Evolutionary conservation across 495 filamentous ascomycete genomes (phyloP).

Genomic region (Usnea hakonensis): DNA sequence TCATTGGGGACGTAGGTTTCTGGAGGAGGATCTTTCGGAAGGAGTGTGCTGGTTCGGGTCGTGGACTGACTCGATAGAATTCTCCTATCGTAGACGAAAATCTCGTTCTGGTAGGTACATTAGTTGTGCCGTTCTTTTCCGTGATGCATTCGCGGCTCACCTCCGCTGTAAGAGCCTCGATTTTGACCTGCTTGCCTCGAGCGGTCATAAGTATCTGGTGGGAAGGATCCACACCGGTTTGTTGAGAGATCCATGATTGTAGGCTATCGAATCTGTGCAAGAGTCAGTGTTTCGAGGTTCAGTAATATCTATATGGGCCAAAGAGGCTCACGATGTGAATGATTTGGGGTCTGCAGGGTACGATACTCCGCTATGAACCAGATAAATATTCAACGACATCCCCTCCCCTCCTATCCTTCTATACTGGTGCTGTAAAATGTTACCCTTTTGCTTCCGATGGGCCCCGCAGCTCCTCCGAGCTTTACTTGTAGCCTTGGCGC

Average conservation of each 20-base stretch:
- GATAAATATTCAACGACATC: conserved; percentile 75
- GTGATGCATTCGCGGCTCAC: conserved; percentile 38
- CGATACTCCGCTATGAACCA: conserved; percentile 83
- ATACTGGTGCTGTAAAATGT: not conserved
- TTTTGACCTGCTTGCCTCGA: conserved; percentile 71
- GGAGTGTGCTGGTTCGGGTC: conserved; percentile 30
- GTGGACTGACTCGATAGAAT: conserved; percentile 40
- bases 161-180: conserved; percentile 67
- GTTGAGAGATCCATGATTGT: conserved; percentile 57
- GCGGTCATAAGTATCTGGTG: conserved; percentile 76
- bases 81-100: conserved; percentile 78
- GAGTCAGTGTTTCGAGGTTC: conserved; percentile 6
- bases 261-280: conserved; percentile 60
- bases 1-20: conserved; percentile 65
- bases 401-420: conserved; percentile 32
- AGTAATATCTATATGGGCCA: conserved; percentile 1
- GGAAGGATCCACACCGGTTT: conserved; percentile 56
- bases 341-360: conserved; percentile 61
- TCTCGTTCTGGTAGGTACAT: conserved; percentile 53
- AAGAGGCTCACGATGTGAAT: conserved; percentile 55
- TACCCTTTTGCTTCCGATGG: not conserved
- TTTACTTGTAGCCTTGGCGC: not conserved
- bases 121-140: conserved; percentile 12
- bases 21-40: conserved; percentile 49
- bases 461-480: not conserved